Conservation (phyloP, 2,329 filamentous ascomycete species). For the Sporothrix humicola region DNA sequence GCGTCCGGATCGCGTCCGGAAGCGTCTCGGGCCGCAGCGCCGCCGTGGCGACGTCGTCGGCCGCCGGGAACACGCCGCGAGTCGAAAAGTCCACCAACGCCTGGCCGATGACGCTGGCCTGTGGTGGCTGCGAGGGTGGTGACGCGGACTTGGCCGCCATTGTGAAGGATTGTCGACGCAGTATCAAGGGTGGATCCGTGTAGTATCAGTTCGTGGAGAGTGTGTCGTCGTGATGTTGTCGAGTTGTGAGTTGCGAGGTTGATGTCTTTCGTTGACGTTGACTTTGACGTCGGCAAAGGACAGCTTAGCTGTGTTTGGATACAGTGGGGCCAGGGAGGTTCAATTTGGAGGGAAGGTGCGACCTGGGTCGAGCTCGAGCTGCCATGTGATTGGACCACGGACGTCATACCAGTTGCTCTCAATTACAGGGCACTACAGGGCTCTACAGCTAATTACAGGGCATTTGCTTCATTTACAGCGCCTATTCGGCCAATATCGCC, state of each 20-base stretch:
- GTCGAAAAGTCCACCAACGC: constrained; percentile 69
- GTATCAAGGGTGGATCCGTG: too few relatives aligned
- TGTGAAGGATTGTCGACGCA: not conserved
- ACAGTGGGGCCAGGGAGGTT: constrained; percentile 17
- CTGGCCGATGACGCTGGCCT: constrained; percentile 49
- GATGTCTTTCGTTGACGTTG: not conserved
- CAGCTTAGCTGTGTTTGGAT: constrained; percentile 24
- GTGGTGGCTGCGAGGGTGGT: not conserved
- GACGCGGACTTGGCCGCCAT: constrained; percentile 25
- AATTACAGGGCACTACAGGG: not conserved
- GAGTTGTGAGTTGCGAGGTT: not conserved
- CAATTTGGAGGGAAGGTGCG: constrained; percentile 10
- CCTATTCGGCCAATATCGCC: not conserved
- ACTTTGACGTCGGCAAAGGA: constrained; percentile 13
- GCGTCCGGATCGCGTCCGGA: constrained; percentile 49
- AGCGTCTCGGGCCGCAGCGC: constrained; percentile 47
- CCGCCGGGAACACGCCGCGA: constrained; percentile 52
- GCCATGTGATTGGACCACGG: constrained; percentile 13
- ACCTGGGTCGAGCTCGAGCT: not conserved
- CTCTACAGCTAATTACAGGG: not conserved
- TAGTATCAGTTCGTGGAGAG: not conserved
- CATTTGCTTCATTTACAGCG: not conserved
- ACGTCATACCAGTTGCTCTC: not conserved
- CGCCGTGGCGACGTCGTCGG: constrained; percentile 52
- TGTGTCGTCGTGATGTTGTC: not conserved